A percentile compares a stretch with the other conserved stretches of the same genome.
Conservation (phyloP, 2,329 filamentous ascomycete species). For the Nemania diffusa region DNA sequence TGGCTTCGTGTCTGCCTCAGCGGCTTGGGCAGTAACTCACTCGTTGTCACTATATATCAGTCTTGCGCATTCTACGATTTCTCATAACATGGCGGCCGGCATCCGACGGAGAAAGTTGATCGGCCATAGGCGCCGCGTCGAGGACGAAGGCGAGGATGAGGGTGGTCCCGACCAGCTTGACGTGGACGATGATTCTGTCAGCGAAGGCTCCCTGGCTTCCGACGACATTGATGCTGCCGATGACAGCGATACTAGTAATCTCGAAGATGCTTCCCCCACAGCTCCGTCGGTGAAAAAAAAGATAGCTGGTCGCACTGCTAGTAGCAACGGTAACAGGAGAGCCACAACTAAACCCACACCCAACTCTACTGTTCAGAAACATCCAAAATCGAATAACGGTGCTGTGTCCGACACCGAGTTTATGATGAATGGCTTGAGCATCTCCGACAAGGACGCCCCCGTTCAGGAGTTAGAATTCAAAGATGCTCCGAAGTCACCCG, state of each 20-base stretch:
- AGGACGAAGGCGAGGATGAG: slow-evolving; percentile 78
- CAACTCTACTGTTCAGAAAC: slow-evolving; percentile 46
- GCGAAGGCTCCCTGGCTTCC: slow-evolving; percentile 70
- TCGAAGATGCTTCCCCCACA: slow-evolving; percentile 66
- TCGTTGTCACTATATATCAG: slow-evolving; percentile 28
- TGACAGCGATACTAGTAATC: slow-evolving; percentile 72
- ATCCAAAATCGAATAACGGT: slow-evolving; percentile 52
- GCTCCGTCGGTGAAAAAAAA: slow-evolving; percentile 49
- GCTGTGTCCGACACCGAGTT: slow-evolving; percentile 65
- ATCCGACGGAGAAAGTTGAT: slow-evolving; percentile 72
- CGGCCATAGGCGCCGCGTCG: slow-evolving; percentile 73
- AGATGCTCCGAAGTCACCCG: slow-evolving; percentile 50
- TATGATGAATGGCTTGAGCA: slow-evolving; percentile 66
- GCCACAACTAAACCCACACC: slow-evolving; percentile 43
- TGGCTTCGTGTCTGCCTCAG: slow-evolving; percentile 21
- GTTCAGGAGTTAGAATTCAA: slow-evolving; percentile 61
- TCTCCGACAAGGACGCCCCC: slow-evolving; percentile 56
- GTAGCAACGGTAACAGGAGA: slow-evolving; percentile 51
- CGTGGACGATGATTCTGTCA: slow-evolving; percentile 72
- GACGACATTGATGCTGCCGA: slow-evolving; percentile 70
- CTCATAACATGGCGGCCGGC: slow-evolving; percentile 57
- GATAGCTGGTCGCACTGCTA: slow-evolving; percentile 44
- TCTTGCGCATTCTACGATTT: slow-evolving; percentile 30
- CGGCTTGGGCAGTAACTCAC: slow-evolving; percentile 10
- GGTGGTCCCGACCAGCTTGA: slow-evolving; percentile 65